These are phyloP conservation scores for Calonectria leucothoes DNA, from an alignment of 2,329 filamentous ascomycete species.

Conservation along the genomic window DNA sequence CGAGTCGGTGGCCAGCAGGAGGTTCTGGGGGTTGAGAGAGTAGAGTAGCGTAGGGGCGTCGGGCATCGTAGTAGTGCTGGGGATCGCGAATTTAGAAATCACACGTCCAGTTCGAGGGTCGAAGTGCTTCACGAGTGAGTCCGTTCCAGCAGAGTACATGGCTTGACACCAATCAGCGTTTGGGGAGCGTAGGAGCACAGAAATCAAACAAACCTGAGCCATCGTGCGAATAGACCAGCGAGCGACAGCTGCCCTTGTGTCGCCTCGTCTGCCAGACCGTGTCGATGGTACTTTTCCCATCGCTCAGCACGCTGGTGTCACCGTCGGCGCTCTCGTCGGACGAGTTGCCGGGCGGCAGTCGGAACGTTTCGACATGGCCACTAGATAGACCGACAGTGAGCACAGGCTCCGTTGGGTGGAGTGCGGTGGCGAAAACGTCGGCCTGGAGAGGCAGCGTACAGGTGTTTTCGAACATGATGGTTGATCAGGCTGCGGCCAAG, in stretches of 20 bases:
- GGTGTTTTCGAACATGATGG: slow-evolving; percentile 86
- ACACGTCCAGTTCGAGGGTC: slow-evolving; percentile 73
- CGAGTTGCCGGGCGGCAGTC: slow-evolving; percentile 69
- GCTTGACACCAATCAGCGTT: slow-evolving; percentile 48
- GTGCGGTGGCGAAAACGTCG: slow-evolving; percentile 88
- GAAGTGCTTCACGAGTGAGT: slow-evolving; percentile 69
- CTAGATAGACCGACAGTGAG: slow-evolving; percentile 87
- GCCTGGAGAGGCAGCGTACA: slow-evolving; percentile 88
- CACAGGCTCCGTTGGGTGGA: slow-evolving; percentile 87
- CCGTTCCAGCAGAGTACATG: slow-evolving; percentile 73
- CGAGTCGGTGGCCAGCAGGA: slow-evolving; percentile 91
- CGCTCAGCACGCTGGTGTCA: slow-evolving; percentile 62
- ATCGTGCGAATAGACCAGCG: slow-evolving; percentile 81
- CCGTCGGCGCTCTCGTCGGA: slow-evolving; percentile 63
- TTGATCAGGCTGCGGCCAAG: neutral
- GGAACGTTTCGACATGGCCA: slow-evolving; percentile 88
- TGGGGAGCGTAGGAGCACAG: neutral
- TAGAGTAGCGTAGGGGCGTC: slow-evolving; percentile 87
- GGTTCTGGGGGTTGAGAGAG: slow-evolving; percentile 85
- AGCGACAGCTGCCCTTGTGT: slow-evolving; percentile 94
- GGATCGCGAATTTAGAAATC: slow-evolving; percentile 84
- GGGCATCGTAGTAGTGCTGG: slow-evolving; percentile 62
- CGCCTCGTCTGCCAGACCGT: slow-evolving; percentile 87
- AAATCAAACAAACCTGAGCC: slow-evolving; percentile 68
- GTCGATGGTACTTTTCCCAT: slow-evolving; percentile 81